Evolutionary conservation across 441 rosid genomes (phyloP).

Genomic region (Gossypium gossypioides): DNA sequence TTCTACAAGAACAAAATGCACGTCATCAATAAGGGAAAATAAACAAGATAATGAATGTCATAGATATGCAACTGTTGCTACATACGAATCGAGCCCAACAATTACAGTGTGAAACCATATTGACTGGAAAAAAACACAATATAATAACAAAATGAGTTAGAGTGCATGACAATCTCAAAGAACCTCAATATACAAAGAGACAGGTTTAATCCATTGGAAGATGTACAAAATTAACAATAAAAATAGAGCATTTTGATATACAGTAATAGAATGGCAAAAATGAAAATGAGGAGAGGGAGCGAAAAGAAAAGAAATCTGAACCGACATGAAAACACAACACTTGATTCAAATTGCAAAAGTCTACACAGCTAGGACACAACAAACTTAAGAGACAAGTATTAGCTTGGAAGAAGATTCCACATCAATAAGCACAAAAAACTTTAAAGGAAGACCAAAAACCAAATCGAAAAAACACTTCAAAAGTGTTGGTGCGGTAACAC

Average conservation of each 20-base stretch:
- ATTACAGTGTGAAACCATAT: not conserved
- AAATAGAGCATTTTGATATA: not conserved
- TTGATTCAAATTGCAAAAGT: not conserved
- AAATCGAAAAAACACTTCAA: not conserved
- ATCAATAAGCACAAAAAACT: not conserved
- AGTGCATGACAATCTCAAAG: not conserved
- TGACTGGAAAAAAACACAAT: not conserved
- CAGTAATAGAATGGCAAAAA: not conserved
- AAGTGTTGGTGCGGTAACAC: not conserved
- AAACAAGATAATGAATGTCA: constrained; percentile 11
- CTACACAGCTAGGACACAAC: not conserved
- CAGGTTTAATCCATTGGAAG: not conserved
- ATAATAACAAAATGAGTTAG: not conserved
- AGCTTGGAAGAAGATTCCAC: not conserved
- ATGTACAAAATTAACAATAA: not conserved
- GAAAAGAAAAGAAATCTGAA: not conserved
- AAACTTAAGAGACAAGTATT: not conserved
- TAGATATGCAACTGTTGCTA: not conserved
- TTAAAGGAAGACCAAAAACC: not conserved
- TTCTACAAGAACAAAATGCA: constrained; percentile 34
- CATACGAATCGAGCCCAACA: not conserved
- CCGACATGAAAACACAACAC: not conserved
- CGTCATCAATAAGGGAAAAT: constrained; percentile 1
- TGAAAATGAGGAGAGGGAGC: not conserved
- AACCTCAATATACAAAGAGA: not conserved